Evolutionary conservation across 1,139 yeast species (phyloP), one percentile per base, ranked within the genome.

Genomic region (Hyphopichia buzzinii): DNA sequence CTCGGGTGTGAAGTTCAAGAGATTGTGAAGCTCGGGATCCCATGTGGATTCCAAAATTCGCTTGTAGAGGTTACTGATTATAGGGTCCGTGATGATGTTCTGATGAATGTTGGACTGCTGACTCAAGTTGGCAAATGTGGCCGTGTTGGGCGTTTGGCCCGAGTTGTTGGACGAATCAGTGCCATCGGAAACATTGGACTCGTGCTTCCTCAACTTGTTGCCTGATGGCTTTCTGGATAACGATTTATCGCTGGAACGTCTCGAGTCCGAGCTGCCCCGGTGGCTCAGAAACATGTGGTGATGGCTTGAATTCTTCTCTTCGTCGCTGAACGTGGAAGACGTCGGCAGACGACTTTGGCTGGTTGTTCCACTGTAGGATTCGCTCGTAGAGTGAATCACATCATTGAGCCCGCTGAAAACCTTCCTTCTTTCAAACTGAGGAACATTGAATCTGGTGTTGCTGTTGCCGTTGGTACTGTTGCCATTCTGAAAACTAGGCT

Each of bases 21-120:
- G 48, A 2, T 55, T 49, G 36, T 62, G 62, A 23, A 88, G 82
- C 39, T 83, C 77, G 2, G 82, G 79, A 49, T 84, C 89, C 95
- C 96, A 88, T 0, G 86, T 75, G 27, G 84, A 71, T 39, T 83
- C 81, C 49, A 83, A 74, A 1, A 88, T 77, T 46, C 76, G 77
- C 41, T 79, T 75, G 48, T 83, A 76, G 12, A 84, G 58, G 34
- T 65, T 67, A 37, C 69, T 67, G 8, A 81, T 68, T 2, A 77
- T 61, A 0, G 83, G 83, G 46, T 78, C 80, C 43, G 73, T 63
- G 17, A 65, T 48, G 1, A 65, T 39, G 36, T 33, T 37, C 16
- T 17, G 33, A 14, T 34, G 32, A 13, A 24, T 22, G 13, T 22
- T 26, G 26, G 21, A 25, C 12, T 30, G 32, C 12, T 22, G 15